Evolutionary conservation across 768 basidiomycete genomes (phyloP), one percentile per base, ranked within the genome.

Genomic region (Boletales sp.): DNA sequence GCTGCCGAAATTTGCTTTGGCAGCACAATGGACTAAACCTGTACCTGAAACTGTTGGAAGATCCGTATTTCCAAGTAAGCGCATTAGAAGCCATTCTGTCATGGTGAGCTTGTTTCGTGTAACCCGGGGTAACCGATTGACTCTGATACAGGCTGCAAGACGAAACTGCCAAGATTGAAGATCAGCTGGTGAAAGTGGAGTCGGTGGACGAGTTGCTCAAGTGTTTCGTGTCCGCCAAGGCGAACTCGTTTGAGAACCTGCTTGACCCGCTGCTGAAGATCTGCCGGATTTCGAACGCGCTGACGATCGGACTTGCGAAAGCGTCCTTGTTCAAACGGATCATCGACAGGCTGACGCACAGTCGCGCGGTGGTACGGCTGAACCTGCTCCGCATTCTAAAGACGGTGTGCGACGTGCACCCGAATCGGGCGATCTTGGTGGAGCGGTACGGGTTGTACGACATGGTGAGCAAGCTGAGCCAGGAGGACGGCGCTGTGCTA

Each of bases 201-300:
- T 74, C 87, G 1, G 68, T 90, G 15, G 84, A 89, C 0, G 74
- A 81, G 0, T 71, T 95, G 14, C 76, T 94, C 32, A 78, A 76
- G 36, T 88, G 89, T 65, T 95, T 95, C 67, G 83, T 89, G 54
- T 76, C 81, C 1, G 84, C 90, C 28, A 94, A 94, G 69, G 85
- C 90, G 41, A 88, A 90, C 63, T 87, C 86, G 2, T 94, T 96
- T 62, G 95, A 98, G 65, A 91, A 88, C 61, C 71, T 99, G 19
- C 82, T 97, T 8, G 91, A 94, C 45, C 90, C 92, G 1, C 87
- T 94, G 70, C 81, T 94, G 63, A 96, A 96, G 74, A 87, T 97
- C 41, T 83, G 86, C 46, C 87, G 94, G 11, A 68, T 91, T 8
- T 97, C 94, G 0, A 77, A 79, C 1, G 66, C 74, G 1, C 67